A percentile compares a stretch with the other conserved stretches of the same genome.
phyloP scores from a whole-genome alignment of 2,329 filamentous ascomycete genomes.

The Penicillium paneum region DNA sequence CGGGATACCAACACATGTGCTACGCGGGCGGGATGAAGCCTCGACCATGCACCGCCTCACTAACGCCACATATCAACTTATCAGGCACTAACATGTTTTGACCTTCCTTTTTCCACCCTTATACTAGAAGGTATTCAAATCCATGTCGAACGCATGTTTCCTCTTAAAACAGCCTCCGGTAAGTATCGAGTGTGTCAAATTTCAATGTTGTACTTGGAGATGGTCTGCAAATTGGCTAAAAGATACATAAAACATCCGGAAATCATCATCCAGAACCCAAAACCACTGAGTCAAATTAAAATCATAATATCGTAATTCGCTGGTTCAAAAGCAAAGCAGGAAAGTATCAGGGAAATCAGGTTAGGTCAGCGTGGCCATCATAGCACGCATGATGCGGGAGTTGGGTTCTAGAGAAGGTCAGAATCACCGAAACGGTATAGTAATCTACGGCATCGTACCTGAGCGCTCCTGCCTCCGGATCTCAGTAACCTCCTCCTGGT shows the following conservation, averaged over 20 bases:
- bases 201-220: background rate
- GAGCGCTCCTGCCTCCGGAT: slow-evolving; percentile 80
- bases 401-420: slow-evolving; percentile 54
- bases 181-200: too few species aligned
- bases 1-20: slow-evolving; percentile 10
- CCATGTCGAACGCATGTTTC: background rate
- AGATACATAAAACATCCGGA: slow-evolving; percentile 1
- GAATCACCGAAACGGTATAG: slow-evolving; percentile 4
- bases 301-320: slow-evolving; percentile 5
- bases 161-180: background rate
- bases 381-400: slow-evolving; percentile 62
- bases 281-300: background rate
- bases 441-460: slow-evolving; percentile 58
- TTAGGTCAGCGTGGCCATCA: slow-evolving; percentile 68
- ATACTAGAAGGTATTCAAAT: background rate
- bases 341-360: slow-evolving; percentile 1
- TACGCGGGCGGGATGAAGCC: slow-evolving; percentile 15
- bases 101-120: background rate
- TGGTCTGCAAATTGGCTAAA: background rate
- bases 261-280: background rate
- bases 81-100: slow-evolving; percentile 4
- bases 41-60: slow-evolving; percentile 24
- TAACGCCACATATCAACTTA: slow-evolving; percentile 23
- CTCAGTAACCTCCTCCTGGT: slow-evolving; percentile 52
- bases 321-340: slow-evolving; percentile 2